These are phyloP conservation scores for Eutypa lata DNA, from an alignment of 2,329 filamentous ascomycete genomes.

Conservation along the genomic window DNA sequence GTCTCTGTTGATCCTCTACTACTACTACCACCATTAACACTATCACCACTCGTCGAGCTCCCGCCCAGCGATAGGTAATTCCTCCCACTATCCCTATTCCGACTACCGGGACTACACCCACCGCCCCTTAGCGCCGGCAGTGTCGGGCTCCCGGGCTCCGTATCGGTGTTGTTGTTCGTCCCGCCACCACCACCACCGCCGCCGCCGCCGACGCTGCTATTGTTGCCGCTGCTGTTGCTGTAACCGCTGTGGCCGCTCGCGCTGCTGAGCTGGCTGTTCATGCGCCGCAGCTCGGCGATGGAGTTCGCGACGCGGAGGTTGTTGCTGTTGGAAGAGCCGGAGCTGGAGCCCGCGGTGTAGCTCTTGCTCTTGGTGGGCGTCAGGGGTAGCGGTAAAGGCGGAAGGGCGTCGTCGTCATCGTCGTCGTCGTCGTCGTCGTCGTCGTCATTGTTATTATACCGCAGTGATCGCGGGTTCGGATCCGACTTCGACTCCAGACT, in stretches of 20 bases:
- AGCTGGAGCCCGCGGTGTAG: not conserved
- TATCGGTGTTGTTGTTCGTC: slow-evolving; percentile 1
- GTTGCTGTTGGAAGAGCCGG: slow-evolving; percentile 3
- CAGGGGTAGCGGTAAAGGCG: slow-evolving; percentile 11
- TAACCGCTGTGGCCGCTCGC: slow-evolving; percentile 38
- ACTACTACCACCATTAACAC: too few relatives aligned
- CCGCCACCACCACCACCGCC: slow-evolving; percentile 25
- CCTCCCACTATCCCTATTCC: slow-evolving; percentile 33
- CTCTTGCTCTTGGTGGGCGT: not conserved
- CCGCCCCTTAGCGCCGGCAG: slow-evolving; percentile 36
- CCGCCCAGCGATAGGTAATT: slow-evolving; percentile 47
- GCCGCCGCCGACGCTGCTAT: slow-evolving; percentile 32
- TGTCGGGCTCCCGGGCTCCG: slow-evolving; percentile 35
- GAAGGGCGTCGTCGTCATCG: slow-evolving; percentile 6
- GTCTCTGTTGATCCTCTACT: too few relatives aligned
- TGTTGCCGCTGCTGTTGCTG: slow-evolving; percentile 36
- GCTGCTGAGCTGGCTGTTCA: slow-evolving; percentile 52
- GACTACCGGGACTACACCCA: slow-evolving; percentile 33
- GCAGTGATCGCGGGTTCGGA: not conserved
- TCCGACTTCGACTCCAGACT: not conserved
- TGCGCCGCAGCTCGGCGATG: slow-evolving; percentile 51
- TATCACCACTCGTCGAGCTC: not conserved
- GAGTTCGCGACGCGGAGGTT: slow-evolving; percentile 35
- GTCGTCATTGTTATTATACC: too few relatives aligned
- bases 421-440: not conserved